Evolutionary conservation across 1,139 yeast species (phyloP), one percentile per base, ranked within the genome.

Genomic region (Hyphopichia khmerensis): DNA sequence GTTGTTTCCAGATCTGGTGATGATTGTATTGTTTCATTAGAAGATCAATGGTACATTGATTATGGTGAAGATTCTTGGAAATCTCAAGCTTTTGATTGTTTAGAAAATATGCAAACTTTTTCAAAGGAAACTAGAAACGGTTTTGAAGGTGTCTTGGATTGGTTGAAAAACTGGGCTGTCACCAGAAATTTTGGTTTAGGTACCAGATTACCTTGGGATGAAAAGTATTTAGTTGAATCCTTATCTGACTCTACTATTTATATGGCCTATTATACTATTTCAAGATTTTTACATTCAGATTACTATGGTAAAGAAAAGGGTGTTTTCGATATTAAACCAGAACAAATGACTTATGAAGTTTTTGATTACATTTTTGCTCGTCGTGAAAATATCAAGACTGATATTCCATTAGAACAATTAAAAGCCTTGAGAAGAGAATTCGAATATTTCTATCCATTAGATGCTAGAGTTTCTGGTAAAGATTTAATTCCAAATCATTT

Each of bases 101-200:
- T 95, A 52, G 76, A 74, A 37, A 62, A 67, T 51, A 84, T 95
- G 95, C 80, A 87, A 65, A 80, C 95, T 17, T 93, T 79, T 72
- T 76, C 85, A 41, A 75, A 84, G 44, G 99, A 93, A 72, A 88
- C 96, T 41, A 80, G 87, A 62, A 82, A 93, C 59, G 96, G 95
- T 7, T 91, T 93, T 59, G 96, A 91, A 68, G 93, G 91, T 67
- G 96, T 88, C 45, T 77, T 95, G 54, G 95, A 86, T 53, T 95
- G 99, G 99, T 81, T 95, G 62, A 88, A 87, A 72, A 91, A 90
- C 72, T 95, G 99, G 99, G 99, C 99, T 41, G 88, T 95, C 48
- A 88, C 96, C 46, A 87, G 99, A 77, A 85, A 95, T 49, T 95
- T 88, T 57, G 99, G 99, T 63, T 78, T 95, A 54, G 99, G 99